A percentile compares a stretch with the other conserved stretches of the same genome.
These are phyloP conservation scores for Babesia gibsoni DNA, from an alignment of 169 alveolate species.

Conservation along the genomic window DNA sequence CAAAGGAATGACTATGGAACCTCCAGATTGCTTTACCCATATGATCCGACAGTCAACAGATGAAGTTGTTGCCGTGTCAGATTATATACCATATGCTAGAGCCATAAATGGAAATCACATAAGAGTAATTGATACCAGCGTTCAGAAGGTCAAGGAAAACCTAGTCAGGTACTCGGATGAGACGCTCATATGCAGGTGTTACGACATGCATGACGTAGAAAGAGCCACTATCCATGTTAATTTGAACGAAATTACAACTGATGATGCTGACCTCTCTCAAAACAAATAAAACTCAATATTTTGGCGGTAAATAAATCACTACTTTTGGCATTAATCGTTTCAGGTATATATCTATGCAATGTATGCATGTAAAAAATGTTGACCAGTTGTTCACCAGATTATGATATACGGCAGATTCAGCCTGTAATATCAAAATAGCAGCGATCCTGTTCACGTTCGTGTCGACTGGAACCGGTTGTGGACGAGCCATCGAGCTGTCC, in stretches of 20 bases:
- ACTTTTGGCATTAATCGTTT: no score
- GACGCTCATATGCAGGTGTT: slow-evolving; percentile 2
- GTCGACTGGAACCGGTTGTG: no score
- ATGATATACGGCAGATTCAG: no score
- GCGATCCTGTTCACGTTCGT: no score
- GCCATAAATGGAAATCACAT: slow-evolving; percentile 5
- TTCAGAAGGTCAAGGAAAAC: neutral
- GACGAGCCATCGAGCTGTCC: no score
- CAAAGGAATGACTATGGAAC: slow-evolving; percentile 29
- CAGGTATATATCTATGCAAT: no score
- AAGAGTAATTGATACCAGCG: slow-evolving; percentile 5
- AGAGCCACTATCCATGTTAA: slow-evolving; percentile 3
- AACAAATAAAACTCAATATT: no score
- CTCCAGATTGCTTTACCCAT: slow-evolving; percentile 37
- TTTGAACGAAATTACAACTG: neutral
- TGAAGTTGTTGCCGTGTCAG: neutral
- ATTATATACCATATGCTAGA: slow-evolving; percentile 18
- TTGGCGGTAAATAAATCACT: no score
- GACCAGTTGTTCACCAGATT: no score
- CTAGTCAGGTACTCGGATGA: neutral
- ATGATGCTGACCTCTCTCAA: no score
- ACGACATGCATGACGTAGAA: neutral
- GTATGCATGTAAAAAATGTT: no score
- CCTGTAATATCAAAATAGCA: no score
- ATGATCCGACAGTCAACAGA: neutral